Base-by-base conservation (phyloP, 768 basidiomycete species). In the Suillus cothurnatus region DNA sequence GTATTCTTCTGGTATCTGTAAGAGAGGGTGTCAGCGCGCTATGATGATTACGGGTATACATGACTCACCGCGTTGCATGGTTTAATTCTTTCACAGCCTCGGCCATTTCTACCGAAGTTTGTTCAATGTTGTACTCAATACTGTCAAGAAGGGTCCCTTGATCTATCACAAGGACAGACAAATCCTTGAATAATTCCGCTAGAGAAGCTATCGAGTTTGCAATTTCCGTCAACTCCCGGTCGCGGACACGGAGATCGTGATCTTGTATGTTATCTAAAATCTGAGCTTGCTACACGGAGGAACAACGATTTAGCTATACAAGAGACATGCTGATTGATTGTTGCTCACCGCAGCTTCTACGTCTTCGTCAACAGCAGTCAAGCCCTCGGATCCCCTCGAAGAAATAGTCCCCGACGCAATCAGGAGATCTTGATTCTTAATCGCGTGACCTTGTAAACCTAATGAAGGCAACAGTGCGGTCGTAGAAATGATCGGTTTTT, bases 361-460 rank as follows among this genome's bases (percentile, higher is more conserved):
- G 75, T 99, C 96, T 70, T 97, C 97, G 77, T 97, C 92, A 26
- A 94, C 84, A 26, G 93, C 94, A 63, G 86, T 88, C 76, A 95
- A 81, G 41, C 89, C 87, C 72, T 96, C 95, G 61, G 88, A 85
- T 31, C 93, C 94, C 74, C 86, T 90, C 70, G 93, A 84, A 21
- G 92, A 87, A 65, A 96, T 86, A 32, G 89, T 88, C 49, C 93
- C 96, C 53, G 94, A 94, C 7, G 96, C 95, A 70, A 95, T 85
- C 66, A 98, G 84, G 47, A 97, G 81, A 81, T 97, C 95, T 79
- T 95, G 94, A 74, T 96, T 97, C 80, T 97, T 97, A 76, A 94
- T 95, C 75, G 96, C 94, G 81, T 99, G 96, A 67, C 97, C 97
- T 82, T 97, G 94, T 50, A 99, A 83, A 76, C 92, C 97, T 97